Percentiles rank a stretch among this genome's conserved stretches.
Evolutionary conservation across 2,329 filamentous ascomycete species (phyloP).

Genomic region (Dactylonectria estremocensis): DNA sequence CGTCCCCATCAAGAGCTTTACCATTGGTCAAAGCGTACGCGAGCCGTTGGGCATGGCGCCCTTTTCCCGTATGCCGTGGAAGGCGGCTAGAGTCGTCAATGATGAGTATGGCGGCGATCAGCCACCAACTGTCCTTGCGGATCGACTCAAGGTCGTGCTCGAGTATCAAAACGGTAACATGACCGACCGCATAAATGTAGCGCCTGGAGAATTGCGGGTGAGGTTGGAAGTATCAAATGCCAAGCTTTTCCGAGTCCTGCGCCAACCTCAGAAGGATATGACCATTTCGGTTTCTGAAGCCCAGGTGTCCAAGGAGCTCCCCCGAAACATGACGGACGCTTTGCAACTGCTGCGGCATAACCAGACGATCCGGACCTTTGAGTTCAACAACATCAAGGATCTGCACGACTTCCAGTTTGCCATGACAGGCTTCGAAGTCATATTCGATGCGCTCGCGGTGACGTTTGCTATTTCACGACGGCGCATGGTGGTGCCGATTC

Average conservation of each 20-base stretch:
- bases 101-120: slow-evolving; percentile 73
- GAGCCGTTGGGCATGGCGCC: slow-evolving; percentile 65
- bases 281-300: slow-evolving; percentile 82
- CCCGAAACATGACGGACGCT: slow-evolving; percentile 75
- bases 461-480: slow-evolving; percentile 87
- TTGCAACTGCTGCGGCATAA: slow-evolving; percentile 70
- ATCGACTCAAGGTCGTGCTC: slow-evolving; percentile 81
- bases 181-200: slow-evolving; percentile 87
- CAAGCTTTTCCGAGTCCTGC: slow-evolving; percentile 76
- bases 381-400: slow-evolving; percentile 76
- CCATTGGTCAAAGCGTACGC: slow-evolving; percentile 69
- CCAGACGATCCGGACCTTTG: slow-evolving; percentile 80
- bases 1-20: slow-evolving; percentile 75
- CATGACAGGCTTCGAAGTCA: slow-evolving; percentile 84
- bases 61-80: slow-evolving; percentile 73
- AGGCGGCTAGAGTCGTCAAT: slow-evolving; percentile 80
- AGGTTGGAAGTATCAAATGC: slow-evolving; percentile 74
- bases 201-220: slow-evolving; percentile 80
- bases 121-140: slow-evolving; percentile 80
- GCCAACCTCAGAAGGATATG: slow-evolving; percentile 83
- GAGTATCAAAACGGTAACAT: slow-evolving; percentile 84
- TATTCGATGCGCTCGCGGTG: slow-evolving; percentile 80
- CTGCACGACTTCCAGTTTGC: slow-evolving; percentile 85
- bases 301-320: slow-evolving; percentile 73
- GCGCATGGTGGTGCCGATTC: slow-evolving; percentile 91